Conservation (phyloP, 768 basidiomycete species). For the Artomyces pyxidatus region DNA sequence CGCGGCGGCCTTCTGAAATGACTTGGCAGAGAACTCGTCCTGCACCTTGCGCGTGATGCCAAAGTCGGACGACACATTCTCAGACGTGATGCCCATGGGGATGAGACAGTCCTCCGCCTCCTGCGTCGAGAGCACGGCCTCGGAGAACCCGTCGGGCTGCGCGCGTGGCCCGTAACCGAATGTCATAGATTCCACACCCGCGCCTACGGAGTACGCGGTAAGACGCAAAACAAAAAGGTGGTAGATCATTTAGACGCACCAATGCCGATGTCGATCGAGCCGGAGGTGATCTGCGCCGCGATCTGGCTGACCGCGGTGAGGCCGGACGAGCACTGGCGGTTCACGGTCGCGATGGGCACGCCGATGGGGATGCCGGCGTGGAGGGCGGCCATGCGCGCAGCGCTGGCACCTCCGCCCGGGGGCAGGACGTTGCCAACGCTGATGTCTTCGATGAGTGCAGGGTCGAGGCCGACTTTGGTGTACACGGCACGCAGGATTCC, state of each 20-base stretch:
- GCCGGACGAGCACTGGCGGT: slow-evolving; percentile 87
- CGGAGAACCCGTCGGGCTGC: slow-evolving; percentile 50
- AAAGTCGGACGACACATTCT: slow-evolving; percentile 80
- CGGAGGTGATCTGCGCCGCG: slow-evolving; percentile 67
- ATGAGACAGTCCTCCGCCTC: slow-evolving; percentile 76
- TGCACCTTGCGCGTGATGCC: slow-evolving; percentile 66
- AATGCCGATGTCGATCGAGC: slow-evolving; percentile 86
- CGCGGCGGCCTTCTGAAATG: slow-evolving; percentile 76
- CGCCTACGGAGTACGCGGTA: slow-evolving; percentile 34
- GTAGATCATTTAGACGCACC: slow-evolving; percentile 36
- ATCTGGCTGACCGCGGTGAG: slow-evolving; percentile 77
- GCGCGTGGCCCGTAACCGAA: slow-evolving; percentile 58
- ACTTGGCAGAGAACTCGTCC: slow-evolving; percentile 78
- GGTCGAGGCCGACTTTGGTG: slow-evolving; percentile 60
- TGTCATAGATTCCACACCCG: slow-evolving; percentile 90
- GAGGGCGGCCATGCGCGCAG: slow-evolving; percentile 82
- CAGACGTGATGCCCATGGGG: slow-evolving; percentile 93
- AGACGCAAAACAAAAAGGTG: background rate
- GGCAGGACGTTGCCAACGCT: slow-evolving; percentile 86
- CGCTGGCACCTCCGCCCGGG: slow-evolving; percentile 72
- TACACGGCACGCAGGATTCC: slow-evolving; percentile 72
- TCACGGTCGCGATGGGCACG: slow-evolving; percentile 70
- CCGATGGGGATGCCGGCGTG: slow-evolving; percentile 79
- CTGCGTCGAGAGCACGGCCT: slow-evolving; percentile 53
- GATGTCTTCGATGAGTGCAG: slow-evolving; percentile 76